phyloP scores from a whole-genome alignment of 2,329 filamentous ascomycete genomes.

The Curvularia hawaiiensis region DNA sequence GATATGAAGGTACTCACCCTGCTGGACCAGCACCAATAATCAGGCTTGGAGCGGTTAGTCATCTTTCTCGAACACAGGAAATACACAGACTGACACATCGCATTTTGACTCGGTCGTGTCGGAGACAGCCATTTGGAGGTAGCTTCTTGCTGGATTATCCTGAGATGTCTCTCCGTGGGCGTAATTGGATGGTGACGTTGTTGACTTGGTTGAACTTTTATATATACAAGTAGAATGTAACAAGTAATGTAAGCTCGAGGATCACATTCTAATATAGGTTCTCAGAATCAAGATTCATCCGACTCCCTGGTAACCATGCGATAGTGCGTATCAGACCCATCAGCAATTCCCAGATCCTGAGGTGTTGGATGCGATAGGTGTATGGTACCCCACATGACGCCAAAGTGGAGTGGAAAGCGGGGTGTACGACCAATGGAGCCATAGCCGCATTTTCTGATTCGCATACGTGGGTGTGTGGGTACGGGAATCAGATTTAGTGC shows the following conservation, averaged over 20 bases:
- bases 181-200: background rate
- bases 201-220: background rate
- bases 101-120: slow-evolving; percentile 38
- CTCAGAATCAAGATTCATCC: background rate
- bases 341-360: slow-evolving; percentile 1
- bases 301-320: slow-evolving; percentile 14
- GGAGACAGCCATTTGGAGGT: slow-evolving; percentile 31
- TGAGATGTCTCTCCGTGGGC: background rate
- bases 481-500: slow-evolving; percentile 4
- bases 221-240: background rate
- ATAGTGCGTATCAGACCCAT: slow-evolving; percentile 27
- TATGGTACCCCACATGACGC: slow-evolving; percentile 34
- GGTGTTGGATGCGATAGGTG: slow-evolving; percentile 1
- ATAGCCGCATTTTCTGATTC: slow-evolving; percentile 17
- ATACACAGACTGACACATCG: slow-evolving; percentile 38
- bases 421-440: slow-evolving; percentile 16
- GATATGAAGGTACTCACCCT: background rate
- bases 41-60: slow-evolving; percentile 30
- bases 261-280: slow-evolving; percentile 6
- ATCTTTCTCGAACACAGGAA: background rate
- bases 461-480: background rate
- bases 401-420: slow-evolving; percentile 15
- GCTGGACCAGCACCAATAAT: slow-evolving; percentile 49
- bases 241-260: background rate
- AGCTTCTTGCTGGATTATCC: background rate